Evolutionary conservation across 2,329 filamentous ascomycete species (phyloP).

Genomic region (Cercospora zeae-maydis): DNA sequence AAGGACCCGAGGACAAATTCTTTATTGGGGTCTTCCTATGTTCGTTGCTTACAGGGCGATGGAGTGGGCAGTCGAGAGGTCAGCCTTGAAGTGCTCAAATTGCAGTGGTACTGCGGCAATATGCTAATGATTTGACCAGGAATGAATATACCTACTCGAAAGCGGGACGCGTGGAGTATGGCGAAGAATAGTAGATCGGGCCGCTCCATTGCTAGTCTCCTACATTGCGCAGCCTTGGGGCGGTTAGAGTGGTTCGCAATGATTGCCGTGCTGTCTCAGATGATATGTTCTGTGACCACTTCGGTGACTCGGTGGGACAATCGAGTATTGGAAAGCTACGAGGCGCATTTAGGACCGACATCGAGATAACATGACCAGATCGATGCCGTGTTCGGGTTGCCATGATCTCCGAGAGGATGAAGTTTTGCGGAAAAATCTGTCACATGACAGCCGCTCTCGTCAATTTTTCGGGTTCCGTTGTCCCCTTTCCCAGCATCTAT

Average conservation of each 20-base stretch:
- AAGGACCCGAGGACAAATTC: slow-evolving; percentile 76
- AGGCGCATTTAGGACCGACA: not conserved
- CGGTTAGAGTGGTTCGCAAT: no score
- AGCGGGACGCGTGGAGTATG: slow-evolving; percentile 58
- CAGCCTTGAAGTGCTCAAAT: slow-evolving; percentile 38
- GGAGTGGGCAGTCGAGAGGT: slow-evolving; percentile 90
- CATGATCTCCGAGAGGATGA: not conserved
- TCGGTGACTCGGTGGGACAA: not conserved
- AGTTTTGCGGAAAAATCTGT: not conserved
- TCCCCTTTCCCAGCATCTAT: not conserved
- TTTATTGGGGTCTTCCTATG: slow-evolving; percentile 81
- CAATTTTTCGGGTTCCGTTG: not conserved
- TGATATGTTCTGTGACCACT: not conserved
- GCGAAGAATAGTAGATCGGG: slow-evolving; percentile 33
- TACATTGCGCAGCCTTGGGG: no score
- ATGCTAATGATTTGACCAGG: slow-evolving; percentile 43
- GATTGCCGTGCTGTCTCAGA: not conserved
- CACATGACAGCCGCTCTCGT: not conserved
- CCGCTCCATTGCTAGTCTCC: no score
- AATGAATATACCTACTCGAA: slow-evolving; percentile 81
- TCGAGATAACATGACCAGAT: not conserved
- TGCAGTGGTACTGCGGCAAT: not conserved
- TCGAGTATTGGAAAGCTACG: not conserved
- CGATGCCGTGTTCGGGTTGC: no score
- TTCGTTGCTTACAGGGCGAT: slow-evolving; percentile 75